These are phyloP conservation scores for Tuber umbilicatum DNA, from an alignment of 495 filamentous ascomycete genomes.

Conservation along the genomic window DNA sequence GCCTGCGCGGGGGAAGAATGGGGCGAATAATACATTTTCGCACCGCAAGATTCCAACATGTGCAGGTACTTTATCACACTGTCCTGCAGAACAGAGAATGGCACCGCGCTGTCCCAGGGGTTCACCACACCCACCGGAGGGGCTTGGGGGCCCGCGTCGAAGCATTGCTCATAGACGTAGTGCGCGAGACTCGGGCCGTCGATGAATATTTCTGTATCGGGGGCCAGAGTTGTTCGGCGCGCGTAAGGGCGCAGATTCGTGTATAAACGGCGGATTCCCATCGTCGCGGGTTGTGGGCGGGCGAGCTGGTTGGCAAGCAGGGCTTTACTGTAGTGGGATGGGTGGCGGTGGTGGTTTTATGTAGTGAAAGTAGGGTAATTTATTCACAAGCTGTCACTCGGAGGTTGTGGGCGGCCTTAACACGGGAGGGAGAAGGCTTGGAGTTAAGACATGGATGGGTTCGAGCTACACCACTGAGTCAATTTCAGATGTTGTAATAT, in stretches of 20 bases:
- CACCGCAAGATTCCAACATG: constrained; percentile 47
- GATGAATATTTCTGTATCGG: constrained; percentile 51
- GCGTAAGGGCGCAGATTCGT: constrained; percentile 56
- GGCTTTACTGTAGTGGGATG: neutral
- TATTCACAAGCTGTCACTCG: neutral
- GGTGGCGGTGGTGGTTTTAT: neutral
- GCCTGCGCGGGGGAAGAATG: neutral
- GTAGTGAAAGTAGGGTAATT: neutral
- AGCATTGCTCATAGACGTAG: constrained; percentile 56
- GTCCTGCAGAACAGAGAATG: constrained; percentile 57
- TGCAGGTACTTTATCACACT: constrained; percentile 56
- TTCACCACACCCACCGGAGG: constrained; percentile 20
- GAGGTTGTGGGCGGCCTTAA: neutral
- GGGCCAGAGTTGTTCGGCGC: constrained; percentile 46
- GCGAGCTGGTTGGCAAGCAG: neutral
- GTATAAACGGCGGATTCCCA: constrained; percentile 67
- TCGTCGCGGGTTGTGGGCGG: constrained; percentile 34
- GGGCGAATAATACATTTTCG: constrained; percentile 53
- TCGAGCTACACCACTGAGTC: too few species aligned
- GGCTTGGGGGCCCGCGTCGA: constrained; percentile 36
- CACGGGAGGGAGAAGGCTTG: too few species aligned
- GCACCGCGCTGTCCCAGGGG: constrained; percentile 52
- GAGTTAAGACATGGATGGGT: too few species aligned
- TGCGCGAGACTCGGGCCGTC: constrained; percentile 74
- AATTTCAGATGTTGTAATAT: too few species aligned